Base-by-base conservation (phyloP, 805 yeast genomes). In the Myxozyma mucilagina region DNA sequence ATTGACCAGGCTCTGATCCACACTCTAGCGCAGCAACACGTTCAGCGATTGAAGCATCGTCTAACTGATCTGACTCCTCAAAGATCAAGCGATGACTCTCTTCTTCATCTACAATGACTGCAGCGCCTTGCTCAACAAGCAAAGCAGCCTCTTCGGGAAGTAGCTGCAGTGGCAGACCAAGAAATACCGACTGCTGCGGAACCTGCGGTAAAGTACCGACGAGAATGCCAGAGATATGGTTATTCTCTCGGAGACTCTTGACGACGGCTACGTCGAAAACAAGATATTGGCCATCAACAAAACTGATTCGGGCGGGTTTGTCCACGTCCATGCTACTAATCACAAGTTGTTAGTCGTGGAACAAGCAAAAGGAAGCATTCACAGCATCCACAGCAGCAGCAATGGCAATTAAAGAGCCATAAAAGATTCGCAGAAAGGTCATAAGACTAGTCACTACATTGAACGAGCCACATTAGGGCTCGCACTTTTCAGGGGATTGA, bases 121-220 rank as follows among this genome's bases (percentile, higher is more conserved):
- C 75, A 0, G 43, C 39, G 20, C 66, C 66, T 10, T 36, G n/a
- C 34, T 56, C 52, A 4, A 86, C 77, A 34, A 91, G 75, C 84
- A 89, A 89, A 10, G 84, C 63, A 0, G 86, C 84, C 69, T 93
- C 98, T 72, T 89, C 96, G 0, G 83, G 73, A 74, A 84, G 79
- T 47, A 93, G 75, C 68, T 84, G 83, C 53, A 94, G 73, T 0
- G 99, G 99, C 1, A 92, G 74, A 0, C 97, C 96, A 44, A 90
- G 76, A 69, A 92, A 87, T n/a, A 86, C 78, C 69, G 90, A 91
- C 70, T 93, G 99, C 72, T 94, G 99, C 1, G 97, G 94, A n/a
- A 92, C 90, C 50, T 84, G 80, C 0, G 97, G 89, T 35, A 94
- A 75, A 0, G 97, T 88, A 0, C 99, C 99, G 0, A 83, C 75